Conservation (phyloP, 176 grass and related monocot genomes). For the Eragrostis curvula region DNA sequence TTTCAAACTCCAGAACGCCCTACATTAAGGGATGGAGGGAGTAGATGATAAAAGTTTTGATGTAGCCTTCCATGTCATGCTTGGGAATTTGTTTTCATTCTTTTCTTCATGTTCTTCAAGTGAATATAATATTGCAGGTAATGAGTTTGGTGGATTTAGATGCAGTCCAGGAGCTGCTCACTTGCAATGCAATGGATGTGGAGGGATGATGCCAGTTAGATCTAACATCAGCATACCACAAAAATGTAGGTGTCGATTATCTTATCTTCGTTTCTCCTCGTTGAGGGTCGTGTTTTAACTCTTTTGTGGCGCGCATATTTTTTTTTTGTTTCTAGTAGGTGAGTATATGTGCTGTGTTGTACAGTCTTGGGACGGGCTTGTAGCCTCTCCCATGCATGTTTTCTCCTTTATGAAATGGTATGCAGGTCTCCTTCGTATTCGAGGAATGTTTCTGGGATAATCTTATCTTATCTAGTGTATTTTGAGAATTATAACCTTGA, state of each 20-base stretch:
- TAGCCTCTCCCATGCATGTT: too few species aligned
- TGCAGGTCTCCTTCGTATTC: too few species aligned
- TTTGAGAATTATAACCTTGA: neutral
- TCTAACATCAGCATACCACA: constrained; percentile 66
- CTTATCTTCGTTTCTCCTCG: too few species aligned
- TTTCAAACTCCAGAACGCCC: too few species aligned
- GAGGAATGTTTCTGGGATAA: neutral
- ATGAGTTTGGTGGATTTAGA: constrained; percentile 86
- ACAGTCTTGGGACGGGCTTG: too few species aligned
- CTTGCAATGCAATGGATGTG: constrained; percentile 78
- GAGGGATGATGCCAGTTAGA: constrained; percentile 80
- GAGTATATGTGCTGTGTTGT: too few species aligned
- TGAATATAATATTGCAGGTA: constrained; percentile 55
- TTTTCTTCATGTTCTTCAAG: constrained; percentile 35
- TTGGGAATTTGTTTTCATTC: neutral
- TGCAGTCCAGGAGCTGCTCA: constrained; percentile 69
- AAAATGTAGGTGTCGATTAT: constrained; percentile 59
- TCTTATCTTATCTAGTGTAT: constrained; percentile 13
- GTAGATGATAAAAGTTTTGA: constrained; percentile 9
- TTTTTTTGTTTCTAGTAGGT: too few species aligned
- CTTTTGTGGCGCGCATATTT: too few species aligned
- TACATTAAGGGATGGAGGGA: too few species aligned
- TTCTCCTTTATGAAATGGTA: too few species aligned
- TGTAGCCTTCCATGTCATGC: constrained; percentile 20
- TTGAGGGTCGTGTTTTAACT: too few species aligned